These are phyloP conservation scores for Fusarium ambrosium DNA, from an alignment of 2,329 filamentous ascomycete genomes.

Conservation along the genomic window DNA sequence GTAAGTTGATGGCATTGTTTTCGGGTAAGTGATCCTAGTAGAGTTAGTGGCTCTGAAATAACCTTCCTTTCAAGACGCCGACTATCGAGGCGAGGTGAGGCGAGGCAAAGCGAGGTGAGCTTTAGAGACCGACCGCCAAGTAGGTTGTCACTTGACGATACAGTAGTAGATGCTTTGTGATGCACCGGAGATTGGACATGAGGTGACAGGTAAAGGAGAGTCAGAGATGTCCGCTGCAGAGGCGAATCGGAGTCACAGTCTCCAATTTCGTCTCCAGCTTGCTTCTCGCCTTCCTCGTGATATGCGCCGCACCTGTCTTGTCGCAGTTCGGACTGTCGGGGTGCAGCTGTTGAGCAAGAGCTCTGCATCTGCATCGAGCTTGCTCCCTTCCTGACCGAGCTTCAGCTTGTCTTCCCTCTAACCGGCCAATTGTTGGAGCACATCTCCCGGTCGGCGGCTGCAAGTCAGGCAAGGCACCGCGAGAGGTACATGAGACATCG, in stretches of 20 bases:
- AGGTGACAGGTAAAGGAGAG: slow-evolving; percentile 2
- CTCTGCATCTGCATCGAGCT: slow-evolving; percentile 1
- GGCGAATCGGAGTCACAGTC: neutral
- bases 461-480: slow-evolving; percentile 22
- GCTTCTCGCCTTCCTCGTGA: slow-evolving; percentile 8
- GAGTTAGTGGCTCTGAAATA: slow-evolving; percentile 11
- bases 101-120: neutral
- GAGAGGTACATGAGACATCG: slow-evolving; percentile 38
- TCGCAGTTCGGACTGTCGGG: slow-evolving; percentile 18
- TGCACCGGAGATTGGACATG: neutral
- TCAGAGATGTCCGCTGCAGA: neutral
- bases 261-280: neutral
- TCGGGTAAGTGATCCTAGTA: slow-evolving; percentile 11
- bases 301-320: slow-evolving; percentile 19
- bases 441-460: slow-evolving; percentile 18
- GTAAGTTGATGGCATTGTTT: slow-evolving; percentile 20
- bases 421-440: slow-evolving; percentile 9
- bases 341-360: neutral
- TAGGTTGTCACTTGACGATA: neutral
- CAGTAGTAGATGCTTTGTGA: neutral
- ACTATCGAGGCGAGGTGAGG: neutral
- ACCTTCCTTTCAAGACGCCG: neutral
- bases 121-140: neutral
- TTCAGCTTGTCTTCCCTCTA: slow-evolving; percentile 9
- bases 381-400: slow-evolving; percentile 12